Conservation (phyloP, 2,329 filamentous ascomycete species). For the Xylaria sp. region DNA sequence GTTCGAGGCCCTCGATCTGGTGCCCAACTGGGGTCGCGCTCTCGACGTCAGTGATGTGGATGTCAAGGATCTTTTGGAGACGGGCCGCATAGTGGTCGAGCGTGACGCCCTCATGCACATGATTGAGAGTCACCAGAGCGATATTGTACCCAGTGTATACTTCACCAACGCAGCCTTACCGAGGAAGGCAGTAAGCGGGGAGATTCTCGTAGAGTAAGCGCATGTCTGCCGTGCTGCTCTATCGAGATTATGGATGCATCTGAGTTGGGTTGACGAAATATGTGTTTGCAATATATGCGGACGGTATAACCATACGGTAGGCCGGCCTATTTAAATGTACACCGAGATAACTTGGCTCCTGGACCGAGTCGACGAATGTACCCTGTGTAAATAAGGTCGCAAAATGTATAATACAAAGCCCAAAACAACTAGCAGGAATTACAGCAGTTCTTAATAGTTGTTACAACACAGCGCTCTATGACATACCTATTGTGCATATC, state of each 20-base stretch:
- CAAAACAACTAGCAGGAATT: not conserved
- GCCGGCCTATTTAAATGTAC: not conserved
- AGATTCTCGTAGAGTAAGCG: conserved; percentile 48
- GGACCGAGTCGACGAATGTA: conserved; percentile 18
- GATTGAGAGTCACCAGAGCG: conserved; percentile 76
- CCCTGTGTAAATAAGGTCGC: conserved; percentile 33
- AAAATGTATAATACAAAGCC: conserved; percentile 35
- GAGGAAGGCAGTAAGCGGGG: conserved; percentile 41
- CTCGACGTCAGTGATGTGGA: conserved; percentile 83
- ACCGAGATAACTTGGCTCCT: conserved; percentile 1
- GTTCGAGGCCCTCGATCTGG: conserved; percentile 71
- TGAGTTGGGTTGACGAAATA: conserved; percentile 1
- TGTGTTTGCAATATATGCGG: conserved; percentile 1
- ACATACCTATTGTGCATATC: not conserved
- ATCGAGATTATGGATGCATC: conserved; percentile 14
- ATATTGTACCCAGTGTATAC: conserved; percentile 64
- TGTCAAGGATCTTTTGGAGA: conserved; percentile 92
- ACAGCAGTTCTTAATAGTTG: not conserved
- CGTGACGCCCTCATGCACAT: conserved; percentile 80
- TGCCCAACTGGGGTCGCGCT: conserved; percentile 74
- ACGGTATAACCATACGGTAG: not conserved
- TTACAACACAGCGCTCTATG: not conserved
- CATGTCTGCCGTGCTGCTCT: not conserved
- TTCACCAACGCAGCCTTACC: conserved; percentile 53
- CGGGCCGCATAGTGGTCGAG: conserved; percentile 88